These are phyloP conservation scores for Globisporangium echinulatum DNA, from an alignment of 352 stramenopile species.

Conservation along the genomic window DNA sequence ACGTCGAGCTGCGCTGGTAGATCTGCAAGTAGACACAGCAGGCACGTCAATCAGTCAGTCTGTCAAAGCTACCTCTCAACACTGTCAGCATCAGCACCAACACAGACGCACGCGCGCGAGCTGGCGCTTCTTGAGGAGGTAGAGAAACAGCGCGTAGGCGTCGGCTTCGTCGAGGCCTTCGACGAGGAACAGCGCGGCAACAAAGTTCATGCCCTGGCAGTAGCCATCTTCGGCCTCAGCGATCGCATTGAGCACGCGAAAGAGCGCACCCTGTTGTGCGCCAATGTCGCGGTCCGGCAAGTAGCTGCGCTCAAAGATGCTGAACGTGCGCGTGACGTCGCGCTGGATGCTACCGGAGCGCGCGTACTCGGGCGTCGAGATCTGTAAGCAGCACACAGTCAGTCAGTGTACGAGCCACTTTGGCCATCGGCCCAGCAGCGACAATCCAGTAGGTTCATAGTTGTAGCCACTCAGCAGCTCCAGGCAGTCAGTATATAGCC, in stretches of 20 bases:
- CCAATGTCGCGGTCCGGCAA: constrained; percentile 27
- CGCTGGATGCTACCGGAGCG: constrained; percentile 66
- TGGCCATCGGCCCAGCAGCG: too few relatives aligned
- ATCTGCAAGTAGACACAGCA: constrained; percentile 23
- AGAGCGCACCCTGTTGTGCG: constrained; percentile 55
- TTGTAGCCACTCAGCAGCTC: too few relatives aligned
- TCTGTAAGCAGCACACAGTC: constrained; percentile 14
- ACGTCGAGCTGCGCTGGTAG: constrained; percentile 78
- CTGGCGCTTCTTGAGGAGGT: constrained; percentile 75
- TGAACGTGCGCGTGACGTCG: constrained; percentile 82
- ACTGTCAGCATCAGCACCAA: background rate
- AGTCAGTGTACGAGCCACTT: too few relatives aligned
- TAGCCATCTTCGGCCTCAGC: constrained; percentile 75
- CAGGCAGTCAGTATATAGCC: too few relatives aligned
- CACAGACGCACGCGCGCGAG: constrained; percentile 33
- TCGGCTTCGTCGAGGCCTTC: constrained; percentile 76
- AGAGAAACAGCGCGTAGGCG: constrained; percentile 76
- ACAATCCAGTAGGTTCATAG: too few relatives aligned
- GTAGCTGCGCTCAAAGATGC: constrained; percentile 69
- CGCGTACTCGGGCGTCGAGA: constrained; percentile 55
- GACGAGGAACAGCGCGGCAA: constrained; percentile 78
- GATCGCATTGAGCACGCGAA: constrained; percentile 78
- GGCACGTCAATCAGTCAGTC: background rate
- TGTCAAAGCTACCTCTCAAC: background rate
- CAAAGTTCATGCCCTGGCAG: constrained; percentile 89